Base-by-base conservation (phyloP, 2,329 filamentous ascomycete species). In the Aspergillus puulaauensis region DNA sequence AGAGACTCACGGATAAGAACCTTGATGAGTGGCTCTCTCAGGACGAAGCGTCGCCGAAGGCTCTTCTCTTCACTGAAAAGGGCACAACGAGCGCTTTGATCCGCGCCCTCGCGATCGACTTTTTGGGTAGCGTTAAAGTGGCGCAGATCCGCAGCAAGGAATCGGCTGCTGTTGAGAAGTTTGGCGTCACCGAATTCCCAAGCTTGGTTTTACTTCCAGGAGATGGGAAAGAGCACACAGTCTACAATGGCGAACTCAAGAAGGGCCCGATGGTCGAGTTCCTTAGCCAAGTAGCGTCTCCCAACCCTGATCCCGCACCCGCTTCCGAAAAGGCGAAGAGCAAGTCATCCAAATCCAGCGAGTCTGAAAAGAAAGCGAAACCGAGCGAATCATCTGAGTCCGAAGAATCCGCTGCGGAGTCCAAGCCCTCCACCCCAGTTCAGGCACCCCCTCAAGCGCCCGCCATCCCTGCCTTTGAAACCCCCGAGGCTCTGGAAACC, bases 21-120 rank as follows among this genome's bases (percentile, higher is more conserved):
- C 69, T 96, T 39, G 87, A 91, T 57, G 78, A 79, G 12, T 99
- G 93, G 83, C 75, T 97, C 50, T 77, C 79, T 9, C 82, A 84
- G 57, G 82, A 84, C 45, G 87, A 86, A 59, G 84, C 89, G 19
- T 84, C 82, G 12, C 85, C 92, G 50, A 97, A 96, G 79, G 93
- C 90, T 0, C 86, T 99, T 35, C 80, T 99, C 3, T 98, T 99
- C 76, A 96, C 90, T 2, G 90, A 96, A 56, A 99, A 98, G 80
- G 91, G 92, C 21, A 88, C 89, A 6, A 93, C 90, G 0, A 93
- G 90, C 71, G 86, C 92, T 11, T 80, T 96, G 23, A 78, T 97
- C 63, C 90, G 90, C 73, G 88, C 91, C 60, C 75, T 98, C 54
- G 93, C 95, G 6, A 91, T 97, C 67, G 95, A 98, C 71, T 99